Base-by-base conservation (phyloP, 495 filamentous ascomycete species). In the Monascus purpureus region DNA sequence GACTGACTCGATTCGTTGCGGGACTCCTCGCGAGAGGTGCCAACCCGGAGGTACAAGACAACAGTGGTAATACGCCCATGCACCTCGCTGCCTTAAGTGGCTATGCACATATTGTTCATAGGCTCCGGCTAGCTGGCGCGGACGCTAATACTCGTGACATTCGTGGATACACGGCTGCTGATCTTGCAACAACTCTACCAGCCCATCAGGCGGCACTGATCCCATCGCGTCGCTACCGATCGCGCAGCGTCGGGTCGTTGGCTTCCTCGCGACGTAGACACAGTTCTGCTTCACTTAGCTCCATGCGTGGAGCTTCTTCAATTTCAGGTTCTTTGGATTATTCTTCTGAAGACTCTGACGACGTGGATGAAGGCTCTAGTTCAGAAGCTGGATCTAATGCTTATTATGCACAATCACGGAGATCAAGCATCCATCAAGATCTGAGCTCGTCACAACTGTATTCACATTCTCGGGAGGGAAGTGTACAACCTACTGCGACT, bases 71-170 rank as follows among this genome's bases (percentile, higher is more conserved):
- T 50, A 82, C 81, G 8, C 74, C 85, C 8, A 74, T 93, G 63
- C 83, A 90, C 45, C 65, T 87, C 42, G 85, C 85, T 17, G 74
- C 80, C n/a, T 63, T 93, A 41, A 75, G 75, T 51, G 71, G 76
- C 22, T 75, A 83, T 45, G 59, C 69, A 12, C 73, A 85, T 37
- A 85, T 92, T 39, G 70, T 90, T 7, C 69, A 76, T 32, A 70
- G 76, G 13, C 71, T 93, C 18, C 70, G 87, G 30, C 60, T 76
- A 15, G 69, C 71, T 17, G 79, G 82, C 13, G 82, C 80, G 5
- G 77, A 83, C 50, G 69, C 80, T 12, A 74, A 62, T 28, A 50
- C 80, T 16, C 72, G 77, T 36, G 90, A 73, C 46, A 52, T 79
- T 13, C 72, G 73, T 31, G 80, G 81, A 17, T 75, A 77, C 35